Base-by-base conservation (phyloP, 2,329 filamentous ascomycete species). In the Nakataea oryzae region DNA sequence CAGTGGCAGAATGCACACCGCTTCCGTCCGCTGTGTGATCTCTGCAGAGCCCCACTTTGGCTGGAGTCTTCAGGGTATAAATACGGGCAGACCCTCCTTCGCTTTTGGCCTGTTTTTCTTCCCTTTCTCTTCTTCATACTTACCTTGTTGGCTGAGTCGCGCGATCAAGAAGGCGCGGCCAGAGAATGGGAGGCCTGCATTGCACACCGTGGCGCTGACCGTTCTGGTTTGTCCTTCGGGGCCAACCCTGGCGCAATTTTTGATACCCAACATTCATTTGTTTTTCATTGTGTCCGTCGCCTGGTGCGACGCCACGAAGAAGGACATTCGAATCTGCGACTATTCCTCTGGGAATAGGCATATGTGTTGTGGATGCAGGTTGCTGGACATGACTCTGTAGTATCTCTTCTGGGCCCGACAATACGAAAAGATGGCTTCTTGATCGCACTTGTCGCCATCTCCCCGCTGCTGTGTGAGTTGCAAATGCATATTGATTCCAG, bases 221-320 rank as follows among this genome's bases (percentile, higher is more conserved):
- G 70, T 69, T 68, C 73, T 79, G 74, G 73, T 79, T 79, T 79
- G 78, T 75, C 76, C 76, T 80, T 79, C 74, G 74, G 75, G 76
- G 75, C 78, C 78, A 76, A 80, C 74, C 76, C 73, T 72, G 73
- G 74, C 71, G 74, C 54, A 79, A 79, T 78, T 79, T 78, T 79
- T 78, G 77, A 73, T 79, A 68, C 73, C 66, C 61, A 30, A 63
- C 56, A n/a, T n/a, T n/a, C 34, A 3, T 34, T 59, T 47, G 54
- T 60, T 64, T 80, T 80, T 80, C 78, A 75, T 79, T 76, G 66
- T 76, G 73, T 62, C 58, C 66, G 64, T 64, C 67, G 71, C 73
- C 71, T 70, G 63, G 71, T 34, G 76, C 71, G 68, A 67, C 69
- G 75, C 62, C 72, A 74, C 68, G 75, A 80, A 72, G 78, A 79